phyloP scores from a whole-genome alignment of 75 land plant genomes.

The Isoetes taiwanensis region DNA sequence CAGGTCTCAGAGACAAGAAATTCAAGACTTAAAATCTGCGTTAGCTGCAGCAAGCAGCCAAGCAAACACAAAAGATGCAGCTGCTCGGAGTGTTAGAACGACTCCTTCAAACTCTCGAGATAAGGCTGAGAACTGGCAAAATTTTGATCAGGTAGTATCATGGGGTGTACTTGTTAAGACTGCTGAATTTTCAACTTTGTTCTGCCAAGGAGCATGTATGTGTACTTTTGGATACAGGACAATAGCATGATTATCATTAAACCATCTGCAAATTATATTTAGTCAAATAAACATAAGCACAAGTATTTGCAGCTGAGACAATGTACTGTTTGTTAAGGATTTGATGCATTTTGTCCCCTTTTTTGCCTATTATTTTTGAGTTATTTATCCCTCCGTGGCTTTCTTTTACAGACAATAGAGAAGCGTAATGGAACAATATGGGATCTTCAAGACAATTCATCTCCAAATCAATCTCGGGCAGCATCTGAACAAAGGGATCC shows the following conservation, averaged over 20 bases:
- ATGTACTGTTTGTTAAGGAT: neutral
- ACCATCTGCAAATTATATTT: neutral
- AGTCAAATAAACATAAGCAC: neutral
- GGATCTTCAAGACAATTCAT: constrained; percentile 19
- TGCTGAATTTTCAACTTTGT: neutral
- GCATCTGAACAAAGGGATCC: neutral
- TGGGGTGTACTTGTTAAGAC: neutral
- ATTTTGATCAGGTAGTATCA: neutral
- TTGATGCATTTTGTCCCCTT: neutral
- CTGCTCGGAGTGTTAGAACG: neutral
- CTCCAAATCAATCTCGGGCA: constrained; percentile 9
- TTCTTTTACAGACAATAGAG: constrained; percentile 9
- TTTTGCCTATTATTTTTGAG: neutral
- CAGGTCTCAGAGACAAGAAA: constrained; percentile 85
- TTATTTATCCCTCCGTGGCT: neutral
- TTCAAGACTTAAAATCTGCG: constrained; percentile 75
- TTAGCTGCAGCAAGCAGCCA: constrained; percentile 26
- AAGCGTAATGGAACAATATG: constrained; percentile 16
- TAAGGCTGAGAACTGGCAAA: neutral
- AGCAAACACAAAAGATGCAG: neutral
- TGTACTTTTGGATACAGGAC: neutral
- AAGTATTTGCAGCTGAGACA: neutral
- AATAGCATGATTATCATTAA: neutral
- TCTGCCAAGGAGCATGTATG: too few relatives aligned
- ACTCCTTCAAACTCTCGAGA: neutral